phyloP scores from a whole-genome alignment of 2,329 filamentous ascomycete species.

The Periconia digitata region DNA sequence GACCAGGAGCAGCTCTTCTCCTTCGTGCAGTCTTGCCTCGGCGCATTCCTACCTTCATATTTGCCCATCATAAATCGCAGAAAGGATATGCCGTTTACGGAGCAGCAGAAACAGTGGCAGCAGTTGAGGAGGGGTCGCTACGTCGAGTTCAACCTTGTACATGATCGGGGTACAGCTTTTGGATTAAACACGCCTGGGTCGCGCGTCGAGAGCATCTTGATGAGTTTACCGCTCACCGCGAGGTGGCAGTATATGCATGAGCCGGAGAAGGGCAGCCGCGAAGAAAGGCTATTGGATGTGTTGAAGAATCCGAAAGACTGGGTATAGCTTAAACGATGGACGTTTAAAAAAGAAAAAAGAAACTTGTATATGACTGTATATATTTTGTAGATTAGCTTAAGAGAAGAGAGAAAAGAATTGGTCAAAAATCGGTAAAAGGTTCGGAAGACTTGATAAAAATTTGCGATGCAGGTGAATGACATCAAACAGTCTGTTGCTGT shows the following conservation, averaged over 20 bases:
- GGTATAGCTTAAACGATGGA: slow-evolving; percentile 38
- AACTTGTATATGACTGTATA: too few relatives aligned
- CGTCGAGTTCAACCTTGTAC: slow-evolving; percentile 97
- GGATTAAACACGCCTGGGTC: slow-evolving; percentile 90
- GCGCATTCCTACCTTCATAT: slow-evolving; percentile 87
- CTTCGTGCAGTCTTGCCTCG: slow-evolving; percentile 82
- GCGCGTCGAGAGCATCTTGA: slow-evolving; percentile 92
- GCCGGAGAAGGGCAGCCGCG: slow-evolving; percentile 71
- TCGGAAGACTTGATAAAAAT: too few relatives aligned
- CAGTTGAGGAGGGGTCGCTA: slow-evolving; percentile 92
- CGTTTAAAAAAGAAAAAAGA: too few relatives aligned
- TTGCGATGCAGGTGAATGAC: too few relatives aligned
- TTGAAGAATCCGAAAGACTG: slow-evolving; percentile 64
- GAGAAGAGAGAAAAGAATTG: too few relatives aligned
- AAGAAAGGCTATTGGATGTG: slow-evolving; percentile 78
- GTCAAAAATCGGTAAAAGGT: too few relatives aligned
- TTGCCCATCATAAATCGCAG: slow-evolving; percentile 83
- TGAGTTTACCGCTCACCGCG: slow-evolving; percentile 92
- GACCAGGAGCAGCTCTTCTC: slow-evolving; percentile 88
- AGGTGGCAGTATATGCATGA: slow-evolving; percentile 96
- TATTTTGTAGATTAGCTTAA: too few relatives aligned
- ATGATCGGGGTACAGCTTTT: slow-evolving; percentile 93
- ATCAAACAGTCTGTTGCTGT: too few relatives aligned
- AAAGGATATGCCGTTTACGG: slow-evolving; percentile 89
- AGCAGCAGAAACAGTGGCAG: slow-evolving; percentile 92